These are phyloP conservation scores for Staphylotrichum tortipilum DNA, from an alignment of 495 filamentous ascomycete genomes.

Conservation along the genomic window DNA sequence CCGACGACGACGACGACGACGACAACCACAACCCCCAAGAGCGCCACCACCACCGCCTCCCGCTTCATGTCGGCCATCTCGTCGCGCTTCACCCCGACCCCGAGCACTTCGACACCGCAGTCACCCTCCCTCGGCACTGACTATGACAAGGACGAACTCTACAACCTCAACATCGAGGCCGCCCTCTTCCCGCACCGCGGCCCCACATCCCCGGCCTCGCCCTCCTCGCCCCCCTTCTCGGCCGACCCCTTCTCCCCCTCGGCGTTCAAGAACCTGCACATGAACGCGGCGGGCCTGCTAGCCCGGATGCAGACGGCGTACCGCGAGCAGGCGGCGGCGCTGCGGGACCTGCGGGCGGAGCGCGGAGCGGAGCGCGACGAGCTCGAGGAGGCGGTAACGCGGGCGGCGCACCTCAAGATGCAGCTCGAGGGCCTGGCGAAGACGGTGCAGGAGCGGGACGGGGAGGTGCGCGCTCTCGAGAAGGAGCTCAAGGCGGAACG, in stretches of 20 bases:
- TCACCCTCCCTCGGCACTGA: constrained; percentile 7
- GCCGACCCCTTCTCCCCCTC: constrained; percentile 52
- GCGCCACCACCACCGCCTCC: constrained; percentile 23
- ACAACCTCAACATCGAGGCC: constrained; percentile 53
- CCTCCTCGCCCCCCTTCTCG: constrained; percentile 13
- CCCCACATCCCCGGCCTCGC: constrained; percentile 35
- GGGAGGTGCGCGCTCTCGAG: constrained; percentile 52
- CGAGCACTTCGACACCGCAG: neutral
- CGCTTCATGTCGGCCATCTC: constrained; percentile 39
- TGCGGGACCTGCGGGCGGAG: constrained; percentile 54
- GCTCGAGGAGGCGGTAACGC: constrained; percentile 62
- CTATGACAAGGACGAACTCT: constrained; percentile 25
- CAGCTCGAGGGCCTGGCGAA: constrained; percentile 72
- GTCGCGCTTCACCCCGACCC: constrained; percentile 29
- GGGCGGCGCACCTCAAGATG: constrained; percentile 54
- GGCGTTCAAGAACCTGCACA: constrained; percentile 60
- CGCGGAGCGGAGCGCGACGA: constrained; percentile 61
- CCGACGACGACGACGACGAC: constrained; percentile 6
- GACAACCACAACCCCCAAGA: constrained; percentile 27
- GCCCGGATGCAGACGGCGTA: constrained; percentile 63
- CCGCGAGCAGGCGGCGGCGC: constrained; percentile 48
- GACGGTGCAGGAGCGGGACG: constrained; percentile 57
- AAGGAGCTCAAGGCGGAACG: constrained; percentile 57
- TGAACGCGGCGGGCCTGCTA: constrained; percentile 58
- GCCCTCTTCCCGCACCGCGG: constrained; percentile 59